phyloP scores from a whole-genome alignment of 768 basidiomycete species.

The Dioszegia aurantiaca region DNA sequence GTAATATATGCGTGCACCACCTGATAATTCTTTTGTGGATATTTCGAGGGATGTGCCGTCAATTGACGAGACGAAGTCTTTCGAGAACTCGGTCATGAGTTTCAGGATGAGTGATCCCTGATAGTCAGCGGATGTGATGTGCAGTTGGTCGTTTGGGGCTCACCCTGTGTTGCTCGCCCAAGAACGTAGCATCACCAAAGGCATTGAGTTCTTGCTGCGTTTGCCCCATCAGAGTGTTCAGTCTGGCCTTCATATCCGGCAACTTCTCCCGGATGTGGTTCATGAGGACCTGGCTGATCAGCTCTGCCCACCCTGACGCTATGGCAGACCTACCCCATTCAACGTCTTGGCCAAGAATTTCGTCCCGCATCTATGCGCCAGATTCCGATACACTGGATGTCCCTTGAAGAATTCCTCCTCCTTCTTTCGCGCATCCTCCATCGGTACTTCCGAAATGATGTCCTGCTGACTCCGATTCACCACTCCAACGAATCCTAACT shows the following conservation, averaged over 20 bases:
- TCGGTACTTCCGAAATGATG: slow-evolving; percentile 79
- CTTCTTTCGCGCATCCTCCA: slow-evolving; percentile 76
- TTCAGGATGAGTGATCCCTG: slow-evolving; percentile 79
- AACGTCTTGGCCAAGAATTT: slow-evolving; percentile 87
- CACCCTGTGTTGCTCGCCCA: slow-evolving; percentile 76
- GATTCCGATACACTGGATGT: slow-evolving; percentile 89
- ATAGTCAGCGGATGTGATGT: slow-evolving; percentile 7
- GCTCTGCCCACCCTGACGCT: background rate
- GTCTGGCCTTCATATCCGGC: slow-evolving; percentile 97
- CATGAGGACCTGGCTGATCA: slow-evolving; percentile 70
- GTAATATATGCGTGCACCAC: slow-evolving; percentile 97
- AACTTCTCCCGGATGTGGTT: slow-evolving; percentile 98
- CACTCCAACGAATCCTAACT: slow-evolving; percentile 95
- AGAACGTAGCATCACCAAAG: slow-evolving; percentile 88
- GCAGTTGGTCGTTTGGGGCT: background rate
- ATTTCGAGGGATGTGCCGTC: slow-evolving; percentile 95
- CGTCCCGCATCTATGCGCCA: slow-evolving; percentile 97
- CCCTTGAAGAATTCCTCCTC: slow-evolving; percentile 88
- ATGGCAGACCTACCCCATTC: slow-evolving; percentile 67
- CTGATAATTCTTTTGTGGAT: slow-evolving; percentile 96
- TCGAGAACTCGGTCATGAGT: slow-evolving; percentile 97
- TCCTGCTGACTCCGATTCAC: slow-evolving; percentile 98
- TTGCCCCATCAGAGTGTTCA: slow-evolving; percentile 98
- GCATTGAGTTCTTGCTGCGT: slow-evolving; percentile 97
- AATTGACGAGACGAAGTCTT: slow-evolving; percentile 94